Evolutionary conservation across 257 asterid species (phyloP).

Genomic region (Jaltomata sinuosa): DNA sequence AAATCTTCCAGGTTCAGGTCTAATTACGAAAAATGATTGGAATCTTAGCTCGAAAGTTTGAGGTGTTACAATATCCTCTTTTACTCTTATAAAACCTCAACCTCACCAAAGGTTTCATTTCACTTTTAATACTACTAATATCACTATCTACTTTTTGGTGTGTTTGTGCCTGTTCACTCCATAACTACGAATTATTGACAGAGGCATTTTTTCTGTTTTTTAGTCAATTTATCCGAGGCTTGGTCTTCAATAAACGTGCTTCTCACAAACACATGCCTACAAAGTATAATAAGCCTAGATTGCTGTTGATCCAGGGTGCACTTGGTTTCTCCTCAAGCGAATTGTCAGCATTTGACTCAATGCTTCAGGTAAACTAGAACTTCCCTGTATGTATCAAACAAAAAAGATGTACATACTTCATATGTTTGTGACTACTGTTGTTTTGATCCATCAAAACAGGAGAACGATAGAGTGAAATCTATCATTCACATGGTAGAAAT

Average conservation of each 20-base stretch:
- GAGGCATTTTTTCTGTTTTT: not conserved
- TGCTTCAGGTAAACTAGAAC: constrained; percentile 55
- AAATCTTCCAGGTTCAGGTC: no score
- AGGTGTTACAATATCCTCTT: no score
- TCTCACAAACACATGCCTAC: constrained; percentile 93
- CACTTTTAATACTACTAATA: not conserved
- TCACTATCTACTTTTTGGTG: not conserved
- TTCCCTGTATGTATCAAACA: not conserved
- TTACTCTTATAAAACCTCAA: no score
- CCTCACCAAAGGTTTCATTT: not conserved
- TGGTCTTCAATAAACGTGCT: constrained; percentile 84
- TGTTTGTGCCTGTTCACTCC: not conserved
- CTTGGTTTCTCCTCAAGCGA: constrained; percentile 77
- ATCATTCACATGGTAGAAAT: constrained; percentile 59
- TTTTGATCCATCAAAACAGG: constrained; percentile 33
- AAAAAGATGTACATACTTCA: not conserved
- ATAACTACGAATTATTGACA: not conserved
- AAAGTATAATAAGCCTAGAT: constrained; percentile 57
- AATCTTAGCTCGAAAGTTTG: no score
- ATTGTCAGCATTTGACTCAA: constrained; percentile 57
- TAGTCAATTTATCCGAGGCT: constrained; percentile 65
- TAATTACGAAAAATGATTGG: no score
- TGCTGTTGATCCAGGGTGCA: constrained; percentile 64
- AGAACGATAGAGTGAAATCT: constrained; percentile 42
- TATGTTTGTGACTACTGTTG: not conserved